Conservation (phyloP, 73 alveolate genomes). For the Urostyla sp. region DNA sequence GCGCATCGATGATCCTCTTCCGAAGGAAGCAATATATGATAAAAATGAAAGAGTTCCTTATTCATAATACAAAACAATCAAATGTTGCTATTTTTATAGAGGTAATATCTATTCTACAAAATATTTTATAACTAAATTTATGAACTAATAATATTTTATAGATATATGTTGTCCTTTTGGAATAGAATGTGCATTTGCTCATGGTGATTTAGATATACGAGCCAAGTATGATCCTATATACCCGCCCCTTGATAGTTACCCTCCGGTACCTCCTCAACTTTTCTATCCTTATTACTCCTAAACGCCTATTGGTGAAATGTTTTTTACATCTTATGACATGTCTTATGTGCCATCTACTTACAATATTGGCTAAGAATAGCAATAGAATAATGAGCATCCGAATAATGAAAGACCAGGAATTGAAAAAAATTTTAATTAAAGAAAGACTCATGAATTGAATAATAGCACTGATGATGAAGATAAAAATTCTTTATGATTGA, state of each 20-base stretch:
- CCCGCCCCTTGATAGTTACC: constrained; percentile 34
- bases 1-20: constrained; percentile 25
- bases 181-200: constrained; percentile 42
- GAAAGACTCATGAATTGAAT: not conserved
- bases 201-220: constrained; percentile 42
- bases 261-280: constrained; percentile 37
- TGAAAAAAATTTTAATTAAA: no score
- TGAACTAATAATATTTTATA: not conserved
- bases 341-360: no score
- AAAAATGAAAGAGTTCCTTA: constrained; percentile 45
- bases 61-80: constrained; percentile 38
- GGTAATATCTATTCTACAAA: no score
- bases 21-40: constrained; percentile 13
- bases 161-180: constrained; percentile 41
- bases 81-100: constrained; percentile 17
- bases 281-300: constrained; percentile 10
- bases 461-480: constrained; percentile 26
- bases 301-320: no score
- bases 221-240: constrained; percentile 34
- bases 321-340: no score
- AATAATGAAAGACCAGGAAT: no score
- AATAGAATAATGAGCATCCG: no score
- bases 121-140: no score
- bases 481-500: not conserved
- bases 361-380: no score